Evolutionary conservation across 2,329 filamentous ascomycete genomes (phyloP), one percentile per base, ranked within the genome.

Genomic region (Coleophoma cylindrospora): DNA sequence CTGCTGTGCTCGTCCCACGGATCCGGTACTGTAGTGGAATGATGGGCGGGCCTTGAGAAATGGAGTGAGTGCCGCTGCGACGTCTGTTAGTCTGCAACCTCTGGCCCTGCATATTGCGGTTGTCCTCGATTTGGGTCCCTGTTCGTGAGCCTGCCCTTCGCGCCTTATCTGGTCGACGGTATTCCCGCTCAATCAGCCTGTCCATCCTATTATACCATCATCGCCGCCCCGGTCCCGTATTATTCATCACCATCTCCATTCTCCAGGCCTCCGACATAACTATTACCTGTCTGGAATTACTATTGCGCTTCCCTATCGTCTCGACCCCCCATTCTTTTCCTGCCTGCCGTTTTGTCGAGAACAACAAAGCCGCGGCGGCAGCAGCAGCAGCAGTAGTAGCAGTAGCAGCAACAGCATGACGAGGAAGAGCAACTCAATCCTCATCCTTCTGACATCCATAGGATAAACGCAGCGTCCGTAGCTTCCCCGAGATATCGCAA

Each of bases 401-500:
- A 27, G 32, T 19, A 50, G 17, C 19, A n/a, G 8, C 40, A 19
- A 33, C 15, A 47, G 46, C 44, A 64, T 64, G 61, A 63, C 60
- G 56, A 33, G 53, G 36, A 56, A 61, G 56, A 57, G 36, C 15
- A 57, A 52, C 37, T 49, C 58, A 48, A 50, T 63, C 50, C 60
- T 64, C 46, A 55, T 64, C 47, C 58, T 64, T 43, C 54, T 64
- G 55, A 61, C 59, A 56, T 61, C 58, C 49, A 54, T 63, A 36
- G 61, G 41, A 27, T 44, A 17, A 43, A 19, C 22, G 7, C 15
- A 21, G n/a, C 22, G 11, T 7, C 40, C 11, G 8, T 43, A 43
- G 15, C 40, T 43, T 14, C 40, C 11, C 40, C 15, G 13, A 40
- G 6, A 40, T n/a, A 40, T 9, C 37, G 7, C 40, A 21, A 15